A percentile compares a stretch with the other conserved stretches of the same genome.
These are phyloP conservation scores for Vigna trinervia DNA, from an alignment of 306 rosid genomes.

Conservation along the genomic window DNA sequence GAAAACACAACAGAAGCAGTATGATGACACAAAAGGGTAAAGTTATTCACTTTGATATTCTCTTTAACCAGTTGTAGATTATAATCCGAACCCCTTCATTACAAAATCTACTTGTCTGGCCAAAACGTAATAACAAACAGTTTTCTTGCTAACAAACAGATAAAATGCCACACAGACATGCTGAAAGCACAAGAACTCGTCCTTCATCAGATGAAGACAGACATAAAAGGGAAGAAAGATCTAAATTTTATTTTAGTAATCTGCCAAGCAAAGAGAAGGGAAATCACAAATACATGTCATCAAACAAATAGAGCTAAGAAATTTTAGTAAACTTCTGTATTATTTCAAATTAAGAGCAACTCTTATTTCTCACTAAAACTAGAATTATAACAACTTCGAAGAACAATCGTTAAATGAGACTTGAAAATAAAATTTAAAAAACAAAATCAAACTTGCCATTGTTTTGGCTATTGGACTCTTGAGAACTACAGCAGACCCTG, in stretches of 20 bases:
- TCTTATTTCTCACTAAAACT: background rate
- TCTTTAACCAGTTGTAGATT: background rate
- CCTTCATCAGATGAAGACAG: background rate
- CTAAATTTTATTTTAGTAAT: background rate
- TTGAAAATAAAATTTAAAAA: background rate
- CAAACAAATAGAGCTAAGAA: conserved; percentile 1
- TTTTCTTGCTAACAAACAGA: conserved; percentile 20
- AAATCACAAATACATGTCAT: conserved; percentile 19
- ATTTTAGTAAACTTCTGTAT: background rate
- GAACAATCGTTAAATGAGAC: conserved; percentile 14
- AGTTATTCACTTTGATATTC: conserved; percentile 23
- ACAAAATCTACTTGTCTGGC: background rate
- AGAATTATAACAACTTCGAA: conserved; percentile 7
- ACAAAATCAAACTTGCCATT: conserved; percentile 61
- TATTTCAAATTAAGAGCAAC: conserved; percentile 10
- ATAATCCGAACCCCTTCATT: background rate
- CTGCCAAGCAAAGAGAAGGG: conserved; percentile 23
- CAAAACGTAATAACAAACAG: conserved; percentile 15
- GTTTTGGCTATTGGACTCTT: conserved; percentile 64
- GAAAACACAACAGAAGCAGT: conserved; percentile 38
- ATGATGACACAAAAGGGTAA: conserved; percentile 41
- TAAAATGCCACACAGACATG: conserved; percentile 16
- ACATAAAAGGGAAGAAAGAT: background rate
- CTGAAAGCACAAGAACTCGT: background rate
- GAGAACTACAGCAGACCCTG: conserved; percentile 64